Conservation (phyloP, 225 moss, liverwort and hornwort genomes). For the Pseudisothecium myosuroides region DNA sequence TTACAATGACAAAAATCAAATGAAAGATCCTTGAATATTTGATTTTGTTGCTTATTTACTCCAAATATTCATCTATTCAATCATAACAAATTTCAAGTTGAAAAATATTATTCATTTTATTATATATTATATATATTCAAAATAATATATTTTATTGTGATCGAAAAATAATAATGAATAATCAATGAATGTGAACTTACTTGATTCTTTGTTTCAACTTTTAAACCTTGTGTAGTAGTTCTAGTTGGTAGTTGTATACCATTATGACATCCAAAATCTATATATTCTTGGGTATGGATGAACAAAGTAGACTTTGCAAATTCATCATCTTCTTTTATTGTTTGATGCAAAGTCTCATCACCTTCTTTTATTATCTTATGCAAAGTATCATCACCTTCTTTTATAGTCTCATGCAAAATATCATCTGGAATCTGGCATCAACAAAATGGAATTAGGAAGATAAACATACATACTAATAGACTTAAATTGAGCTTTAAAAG, state of each 20-base stretch:
- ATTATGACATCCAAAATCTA: neutral
- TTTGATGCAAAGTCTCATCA: neutral
- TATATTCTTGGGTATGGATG: neutral
- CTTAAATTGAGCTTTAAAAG: neutral
- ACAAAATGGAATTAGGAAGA: neutral
- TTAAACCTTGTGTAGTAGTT: neutral
- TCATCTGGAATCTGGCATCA: neutral
- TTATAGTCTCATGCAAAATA: neutral
- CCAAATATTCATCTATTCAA: neutral
- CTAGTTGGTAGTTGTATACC: neutral
- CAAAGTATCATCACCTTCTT: neutral
- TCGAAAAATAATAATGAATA: neutral
- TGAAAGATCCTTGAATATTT: neutral
- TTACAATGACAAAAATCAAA: neutral
- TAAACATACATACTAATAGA: neutral
- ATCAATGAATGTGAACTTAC: neutral
- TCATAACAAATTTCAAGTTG: neutral
- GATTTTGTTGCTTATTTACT: neutral
- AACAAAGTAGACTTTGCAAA: neutral
- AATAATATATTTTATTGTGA: neutral
- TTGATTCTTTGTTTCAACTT: neutral
- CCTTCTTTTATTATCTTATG: neutral
- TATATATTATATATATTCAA: too few relatives aligned
- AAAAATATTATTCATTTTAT: neutral
- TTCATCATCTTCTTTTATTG: neutral